These are phyloP conservation scores for Breviolum minutum DNA, from an alignment of 73 alveolate genomes.

Conservation along the genomic window DNA sequence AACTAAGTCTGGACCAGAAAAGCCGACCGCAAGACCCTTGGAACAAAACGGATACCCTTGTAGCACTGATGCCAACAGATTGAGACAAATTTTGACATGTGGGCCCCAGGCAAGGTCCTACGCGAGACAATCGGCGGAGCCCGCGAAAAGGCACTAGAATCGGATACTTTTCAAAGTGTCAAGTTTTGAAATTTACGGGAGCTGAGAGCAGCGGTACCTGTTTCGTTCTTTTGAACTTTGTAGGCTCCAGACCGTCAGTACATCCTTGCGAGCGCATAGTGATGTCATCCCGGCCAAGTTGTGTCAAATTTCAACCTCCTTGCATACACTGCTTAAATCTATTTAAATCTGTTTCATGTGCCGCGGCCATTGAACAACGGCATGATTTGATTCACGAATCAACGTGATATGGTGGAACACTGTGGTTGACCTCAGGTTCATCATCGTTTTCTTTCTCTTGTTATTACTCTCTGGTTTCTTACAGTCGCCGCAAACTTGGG, in stretches of 20 bases:
- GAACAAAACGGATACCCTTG: background rate
- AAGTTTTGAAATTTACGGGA: background rate
- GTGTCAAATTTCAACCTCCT: background rate
- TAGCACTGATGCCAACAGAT: background rate
- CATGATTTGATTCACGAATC: background rate
- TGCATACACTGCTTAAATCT: too few species aligned
- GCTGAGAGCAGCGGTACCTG: background rate
- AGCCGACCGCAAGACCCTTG: background rate
- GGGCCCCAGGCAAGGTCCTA: conserved; percentile 21
- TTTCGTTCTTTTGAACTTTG: background rate
- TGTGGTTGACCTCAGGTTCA: conserved; percentile 27
- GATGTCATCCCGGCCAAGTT: conserved; percentile 27
- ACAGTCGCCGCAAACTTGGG: background rate
- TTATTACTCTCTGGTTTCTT: conserved; percentile 34
- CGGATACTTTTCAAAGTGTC: background rate
- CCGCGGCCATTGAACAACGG: too few species aligned
- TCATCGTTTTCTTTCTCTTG: conserved; percentile 45
- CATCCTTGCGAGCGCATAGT: conserved; percentile 83
- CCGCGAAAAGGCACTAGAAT: conserved; percentile 19
- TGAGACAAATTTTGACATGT: too few species aligned
- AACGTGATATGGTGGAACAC: too few species aligned
- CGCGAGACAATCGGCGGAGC: conserved; percentile 12
- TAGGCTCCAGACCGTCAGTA: conserved; percentile 66
- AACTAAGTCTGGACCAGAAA: conserved; percentile 10
- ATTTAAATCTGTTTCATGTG: background rate